These are phyloP conservation scores for Rhizopogon vesiculosus DNA, from an alignment of 768 basidiomycete genomes.

Conservation along the genomic window DNA sequence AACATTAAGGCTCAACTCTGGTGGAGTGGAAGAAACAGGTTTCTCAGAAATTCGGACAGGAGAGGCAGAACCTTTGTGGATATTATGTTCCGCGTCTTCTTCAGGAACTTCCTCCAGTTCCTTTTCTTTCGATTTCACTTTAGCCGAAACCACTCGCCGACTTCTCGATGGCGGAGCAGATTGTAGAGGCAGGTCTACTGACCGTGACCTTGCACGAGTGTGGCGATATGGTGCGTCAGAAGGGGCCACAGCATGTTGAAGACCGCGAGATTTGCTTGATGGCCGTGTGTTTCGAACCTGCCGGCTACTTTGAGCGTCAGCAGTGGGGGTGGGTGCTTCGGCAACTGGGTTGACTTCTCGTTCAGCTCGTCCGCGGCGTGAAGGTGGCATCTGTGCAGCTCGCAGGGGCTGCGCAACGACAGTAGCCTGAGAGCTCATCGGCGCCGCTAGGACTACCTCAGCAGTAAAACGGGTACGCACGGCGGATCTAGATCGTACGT, in stretches of 20 bases:
- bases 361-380: background rate
- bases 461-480: background rate
- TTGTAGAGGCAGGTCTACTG: slow-evolving; percentile 10
- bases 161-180: background rate
- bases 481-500: background rate
- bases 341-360: background rate
- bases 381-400: background rate
- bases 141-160: background rate
- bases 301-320: background rate
- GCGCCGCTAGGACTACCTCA: background rate
- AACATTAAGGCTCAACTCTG: background rate
- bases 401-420: background rate
- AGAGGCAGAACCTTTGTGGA: background rate
- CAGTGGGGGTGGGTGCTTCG: background rate
- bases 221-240: slow-evolving; percentile 12
- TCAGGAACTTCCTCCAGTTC: slow-evolving; percentile 7
- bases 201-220: slow-evolving; percentile 18
- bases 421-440: background rate
- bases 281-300: background rate
- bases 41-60: background rate
- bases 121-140: slow-evolving; percentile 3
- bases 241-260: background rate
- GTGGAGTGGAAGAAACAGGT: background rate
- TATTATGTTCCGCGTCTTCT: background rate
- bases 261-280: background rate